phyloP scores from a whole-genome alignment of 179 eudicot genomes.

The Carnegiea gigantea region DNA sequence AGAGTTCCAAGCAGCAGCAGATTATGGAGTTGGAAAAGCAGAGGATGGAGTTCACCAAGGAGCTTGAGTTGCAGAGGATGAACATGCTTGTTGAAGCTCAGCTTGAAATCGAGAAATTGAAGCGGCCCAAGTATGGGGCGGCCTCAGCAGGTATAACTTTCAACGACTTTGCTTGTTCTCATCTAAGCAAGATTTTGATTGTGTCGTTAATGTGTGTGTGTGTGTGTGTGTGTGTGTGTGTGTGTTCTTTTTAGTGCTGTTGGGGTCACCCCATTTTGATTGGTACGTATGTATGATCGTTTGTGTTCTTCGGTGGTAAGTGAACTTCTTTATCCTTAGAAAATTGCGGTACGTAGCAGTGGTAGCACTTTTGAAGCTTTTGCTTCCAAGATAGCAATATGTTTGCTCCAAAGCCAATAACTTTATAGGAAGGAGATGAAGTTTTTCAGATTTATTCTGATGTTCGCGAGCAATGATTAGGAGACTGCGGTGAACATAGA shows the following conservation, averaged over 20 bases:
- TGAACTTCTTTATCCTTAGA: background rate
- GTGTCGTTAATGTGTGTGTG: background rate
- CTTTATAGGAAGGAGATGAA: conserved; percentile 6
- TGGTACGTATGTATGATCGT: background rate
- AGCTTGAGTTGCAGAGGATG: conserved; percentile 10
- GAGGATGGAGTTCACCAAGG: conserved; percentile 12
- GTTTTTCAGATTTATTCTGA: background rate
- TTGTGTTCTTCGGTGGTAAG: background rate
- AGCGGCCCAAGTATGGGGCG: background rate
- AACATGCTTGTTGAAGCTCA: conserved; percentile 6
- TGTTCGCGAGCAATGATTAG: background rate
- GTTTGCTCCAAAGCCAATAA: background rate
- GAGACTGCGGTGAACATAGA: background rate
- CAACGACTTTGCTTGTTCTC: background rate
- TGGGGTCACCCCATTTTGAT: background rate
- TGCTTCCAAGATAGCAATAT: background rate
- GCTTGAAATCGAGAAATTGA: conserved; percentile 1
- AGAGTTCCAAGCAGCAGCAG: conserved; percentile 6
- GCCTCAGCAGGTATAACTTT: background rate
- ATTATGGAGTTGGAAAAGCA: conserved; percentile 12
- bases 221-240: too few relatives aligned
- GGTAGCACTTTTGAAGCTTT: background rate
- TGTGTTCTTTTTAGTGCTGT: too few relatives aligned
- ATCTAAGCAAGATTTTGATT: background rate
- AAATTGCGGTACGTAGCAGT: background rate